phyloP scores from a whole-genome alignment of 2,329 filamentous ascomycete species.

The Thielaviopsis punctulata region DNA sequence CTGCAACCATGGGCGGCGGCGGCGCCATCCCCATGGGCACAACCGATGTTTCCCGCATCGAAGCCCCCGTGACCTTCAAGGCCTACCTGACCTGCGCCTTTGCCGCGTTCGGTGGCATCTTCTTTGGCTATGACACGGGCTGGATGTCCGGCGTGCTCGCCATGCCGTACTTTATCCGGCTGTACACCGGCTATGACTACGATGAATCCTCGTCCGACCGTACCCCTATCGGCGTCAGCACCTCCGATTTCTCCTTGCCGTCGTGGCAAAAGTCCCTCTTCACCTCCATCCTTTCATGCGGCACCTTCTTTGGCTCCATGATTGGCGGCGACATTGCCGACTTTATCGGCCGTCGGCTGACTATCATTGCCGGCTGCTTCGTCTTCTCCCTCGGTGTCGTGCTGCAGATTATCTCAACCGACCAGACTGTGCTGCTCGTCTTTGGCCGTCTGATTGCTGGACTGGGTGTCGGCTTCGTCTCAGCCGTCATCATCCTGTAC shows the following conservation, averaged over 20 bases:
- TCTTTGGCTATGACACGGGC: conserved; percentile 66
- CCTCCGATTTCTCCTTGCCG: conserved; percentile 13
- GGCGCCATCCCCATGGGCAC: conserved; percentile 16
- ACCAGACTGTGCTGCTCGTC: conserved; percentile 39
- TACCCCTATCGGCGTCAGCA: conserved; percentile 20
- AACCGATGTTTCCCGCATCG: conserved; percentile 39
- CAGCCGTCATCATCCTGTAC: conserved; percentile 67
- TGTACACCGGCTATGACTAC: conserved; percentile 20
- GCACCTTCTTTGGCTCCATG: conserved; percentile 64
- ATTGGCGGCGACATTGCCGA: conserved; percentile 65
- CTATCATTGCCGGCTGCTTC: conserved; percentile 51
- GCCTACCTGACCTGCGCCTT: conserved; percentile 55
- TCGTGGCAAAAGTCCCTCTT: conserved; percentile 35
- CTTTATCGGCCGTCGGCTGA: conserved; percentile 53
- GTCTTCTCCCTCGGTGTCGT: conserved; percentile 55
- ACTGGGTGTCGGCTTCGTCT: conserved; percentile 65
- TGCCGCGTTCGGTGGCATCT: conserved; percentile 54
- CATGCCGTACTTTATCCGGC: conserved; percentile 31
- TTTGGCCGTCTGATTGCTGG: conserved; percentile 60
- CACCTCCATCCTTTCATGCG: conserved; percentile 59
- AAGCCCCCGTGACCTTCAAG: conserved; percentile 52
- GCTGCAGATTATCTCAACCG: conserved; percentile 42
- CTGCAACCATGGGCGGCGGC: conserved; percentile 7
- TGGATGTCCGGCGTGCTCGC: conserved; percentile 52
- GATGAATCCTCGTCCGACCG: conserved; percentile 27